These are phyloP conservation scores for Draba incana DNA, from an alignment of 345 rosid species.

Conservation along the genomic window DNA sequence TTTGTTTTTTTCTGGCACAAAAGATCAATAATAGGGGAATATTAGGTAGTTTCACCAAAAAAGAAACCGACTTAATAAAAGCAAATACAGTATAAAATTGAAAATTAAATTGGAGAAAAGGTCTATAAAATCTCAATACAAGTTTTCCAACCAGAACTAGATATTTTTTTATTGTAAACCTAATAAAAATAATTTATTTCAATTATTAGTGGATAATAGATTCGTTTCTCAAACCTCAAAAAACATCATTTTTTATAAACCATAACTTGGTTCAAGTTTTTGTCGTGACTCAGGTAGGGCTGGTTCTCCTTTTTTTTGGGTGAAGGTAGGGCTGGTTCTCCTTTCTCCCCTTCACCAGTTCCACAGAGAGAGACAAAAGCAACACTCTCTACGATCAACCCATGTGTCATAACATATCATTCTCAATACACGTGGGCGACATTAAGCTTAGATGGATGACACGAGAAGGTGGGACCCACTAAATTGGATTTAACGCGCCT, in stretches of 20 bases:
- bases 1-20: not conserved
- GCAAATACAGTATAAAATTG: not conserved
- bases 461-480: slow-evolving; percentile 26
- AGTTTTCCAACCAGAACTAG: not conserved
- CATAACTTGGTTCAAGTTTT: slow-evolving; percentile 9
- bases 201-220: slow-evolving; percentile 1
- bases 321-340: slow-evolving; percentile 13
- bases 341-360: slow-evolving; percentile 22
- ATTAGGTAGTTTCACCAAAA: slow-evolving; percentile 9
- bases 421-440: slow-evolving; percentile 21
- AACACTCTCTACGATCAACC: slow-evolving; percentile 4
- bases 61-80: not conserved
- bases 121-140: not conserved
- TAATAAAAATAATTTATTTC: not conserved
- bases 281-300: slow-evolving; percentile 31
- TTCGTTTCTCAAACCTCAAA: not conserved
- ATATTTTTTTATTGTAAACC: not conserved
- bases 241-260: not conserved
- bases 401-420: slow-evolving; percentile 6
- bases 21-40: slow-evolving; percentile 23
- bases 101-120: not conserved
- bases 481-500: slow-evolving; percentile 11
- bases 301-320: slow-evolving; percentile 12
- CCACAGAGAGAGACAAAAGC: too few species aligned
- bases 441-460: slow-evolving; percentile 9